Conservation (phyloP, 345 rosid species). For the Toxicodendron radicans region DNA sequence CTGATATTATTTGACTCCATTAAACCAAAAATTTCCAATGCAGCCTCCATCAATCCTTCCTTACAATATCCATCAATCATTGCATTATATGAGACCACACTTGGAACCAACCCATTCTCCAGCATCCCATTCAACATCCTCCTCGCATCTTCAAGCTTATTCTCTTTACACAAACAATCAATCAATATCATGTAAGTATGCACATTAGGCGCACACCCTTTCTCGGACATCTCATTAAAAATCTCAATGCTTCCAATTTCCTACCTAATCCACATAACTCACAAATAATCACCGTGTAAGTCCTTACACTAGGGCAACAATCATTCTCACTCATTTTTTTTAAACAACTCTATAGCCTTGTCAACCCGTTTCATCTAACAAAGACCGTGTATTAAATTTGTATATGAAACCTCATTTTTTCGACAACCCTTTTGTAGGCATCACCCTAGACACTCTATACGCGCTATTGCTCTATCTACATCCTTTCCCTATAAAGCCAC, state of each 20-base stretch:
- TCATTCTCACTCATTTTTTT: conserved; percentile 59
- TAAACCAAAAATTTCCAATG: conserved; percentile 60
- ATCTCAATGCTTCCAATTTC: conserved; percentile 58
- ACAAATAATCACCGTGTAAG: conserved; percentile 70
- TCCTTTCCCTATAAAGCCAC: conserved; percentile 78
- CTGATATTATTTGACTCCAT: conserved; percentile 58
- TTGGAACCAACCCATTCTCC: conserved; percentile 61
- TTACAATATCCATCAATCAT: conserved; percentile 81
- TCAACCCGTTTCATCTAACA: conserved; percentile 63
- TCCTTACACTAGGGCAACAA: conserved; percentile 67
- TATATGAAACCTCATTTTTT: conserved; percentile 78
- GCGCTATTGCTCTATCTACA: conserved; percentile 69
- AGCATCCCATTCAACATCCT: conserved; percentile 51
- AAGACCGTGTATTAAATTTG: conserved; percentile 74
- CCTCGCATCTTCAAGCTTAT: conserved; percentile 59
- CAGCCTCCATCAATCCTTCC: conserved; percentile 59
- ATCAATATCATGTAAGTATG: conserved; percentile 80
- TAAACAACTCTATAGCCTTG: conserved; percentile 63
- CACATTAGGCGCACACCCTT: conserved; percentile 70
- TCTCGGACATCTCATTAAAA: conserved; percentile 59
- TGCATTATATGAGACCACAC: conserved; percentile 79
- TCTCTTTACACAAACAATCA: conserved; percentile 57
- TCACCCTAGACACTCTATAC: conserved; percentile 48
- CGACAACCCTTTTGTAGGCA: conserved; percentile 62
- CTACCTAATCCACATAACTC: conserved; percentile 54